Percentiles rank a stretch among this genome's conserved stretches.
phyloP scores from a whole-genome alignment of 352 stramenopile genomes.

The Phytophthora quininea region DNA sequence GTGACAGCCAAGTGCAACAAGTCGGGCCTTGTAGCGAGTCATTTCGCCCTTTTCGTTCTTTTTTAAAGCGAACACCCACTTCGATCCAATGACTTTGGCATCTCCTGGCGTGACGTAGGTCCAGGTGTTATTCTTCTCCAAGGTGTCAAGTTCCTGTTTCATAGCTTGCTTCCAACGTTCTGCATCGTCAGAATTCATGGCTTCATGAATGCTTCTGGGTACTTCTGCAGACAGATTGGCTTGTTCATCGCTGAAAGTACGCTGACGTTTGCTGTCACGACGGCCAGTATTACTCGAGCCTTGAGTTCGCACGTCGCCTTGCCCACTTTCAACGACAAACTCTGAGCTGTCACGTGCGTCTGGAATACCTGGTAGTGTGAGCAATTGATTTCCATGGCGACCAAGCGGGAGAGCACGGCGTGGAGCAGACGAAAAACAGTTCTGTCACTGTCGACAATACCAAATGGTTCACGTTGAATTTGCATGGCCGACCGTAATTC shows the following conservation, averaged over 20 bases:
- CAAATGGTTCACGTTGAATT: neutral
- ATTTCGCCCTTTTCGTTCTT: constrained; percentile 17
- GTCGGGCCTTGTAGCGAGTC: constrained; percentile 25
- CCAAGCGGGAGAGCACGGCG: neutral
- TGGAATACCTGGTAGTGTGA: neutral
- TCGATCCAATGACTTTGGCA: constrained; percentile 16
- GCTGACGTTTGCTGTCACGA: neutral
- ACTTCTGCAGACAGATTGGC: neutral
- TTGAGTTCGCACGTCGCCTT: neutral
- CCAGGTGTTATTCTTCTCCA: constrained; percentile 20
- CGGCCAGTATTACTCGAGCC: neutral
- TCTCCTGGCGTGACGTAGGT: neutral
- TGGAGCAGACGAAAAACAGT: neutral
- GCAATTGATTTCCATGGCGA: neutral
- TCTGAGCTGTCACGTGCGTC: neutral
- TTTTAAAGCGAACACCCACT: constrained; percentile 30
- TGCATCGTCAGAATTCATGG: neutral
- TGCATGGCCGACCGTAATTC: neutral
- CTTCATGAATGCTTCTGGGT: neutral
- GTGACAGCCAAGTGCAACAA: constrained; percentile 23
- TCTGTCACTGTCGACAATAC: neutral
- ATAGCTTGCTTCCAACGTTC: neutral
- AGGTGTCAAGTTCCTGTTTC: constrained; percentile 3
- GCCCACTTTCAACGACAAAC: neutral
- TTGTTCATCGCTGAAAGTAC: neutral